Base-by-base conservation (phyloP, 2,329 filamentous ascomycete species). In the Alternaria sp. region DNA sequence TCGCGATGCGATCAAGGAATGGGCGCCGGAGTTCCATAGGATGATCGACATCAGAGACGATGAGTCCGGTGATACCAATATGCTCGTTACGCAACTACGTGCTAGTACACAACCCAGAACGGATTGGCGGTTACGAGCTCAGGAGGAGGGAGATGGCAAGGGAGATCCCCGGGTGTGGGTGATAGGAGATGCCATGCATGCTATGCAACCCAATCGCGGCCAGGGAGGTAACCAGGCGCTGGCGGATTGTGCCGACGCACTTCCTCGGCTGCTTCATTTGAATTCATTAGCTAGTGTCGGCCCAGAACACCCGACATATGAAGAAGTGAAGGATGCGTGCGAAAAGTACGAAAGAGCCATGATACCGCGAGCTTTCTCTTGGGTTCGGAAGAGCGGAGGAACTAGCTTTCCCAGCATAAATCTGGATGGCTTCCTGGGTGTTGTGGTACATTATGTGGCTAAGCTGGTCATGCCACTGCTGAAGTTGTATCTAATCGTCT, bases 131-230 rank as follows among this genome's bases (percentile, higher is more conserved):
- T 16, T 14, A 36, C 34, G 34, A 12, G 34, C 34, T 36, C 34
- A 16, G 16, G 5, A n/a, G 28, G 20, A 26, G 7, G 34, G 39
- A 30, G 32, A 36, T 24, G 28, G 20, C n/a, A 32, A 30, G 18
- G 49, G 49, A 41, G 22, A 42, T 42, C 34, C 36, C 26, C 49
- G 49, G 6, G 49, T 52, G 22, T 52, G 49, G 49, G 30, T 52
- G 18, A 41, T 52, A 22, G 49, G 49, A 24, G 49, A 52, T 20
- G 49, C 49, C 22, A 41, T 52, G 14, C 49, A 52, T 28, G 49
- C 49, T 20, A 52, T 52, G 49, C 49, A 52, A 22, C 49, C 49
- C 11, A 52, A 52, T 28, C 49, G 49, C n/a, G 49, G 49, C 20
- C 49, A 52, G 42, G 49, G 49, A 36, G 49, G 49, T 28, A 52